Base-by-base conservation (phyloP, 495 filamentous ascomycete species). In the Pyronema omphalodes region DNA sequence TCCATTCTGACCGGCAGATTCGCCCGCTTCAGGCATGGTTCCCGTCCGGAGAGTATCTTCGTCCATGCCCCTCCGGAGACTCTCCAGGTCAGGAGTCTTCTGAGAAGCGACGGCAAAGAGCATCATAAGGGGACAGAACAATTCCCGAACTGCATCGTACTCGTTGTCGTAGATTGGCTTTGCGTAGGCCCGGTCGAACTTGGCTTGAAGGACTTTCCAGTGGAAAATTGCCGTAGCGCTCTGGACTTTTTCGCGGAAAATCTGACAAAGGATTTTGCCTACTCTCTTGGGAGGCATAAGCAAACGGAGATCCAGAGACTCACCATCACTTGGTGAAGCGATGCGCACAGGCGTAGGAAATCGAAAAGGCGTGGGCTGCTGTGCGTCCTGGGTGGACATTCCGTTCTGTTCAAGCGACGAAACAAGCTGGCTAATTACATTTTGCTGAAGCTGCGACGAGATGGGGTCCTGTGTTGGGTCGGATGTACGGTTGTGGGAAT, bases 61-160 rank as follows among this genome's bases (percentile, higher is more conserved):
- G 7, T n/a, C 44, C 51, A 33, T 53, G 40, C 58, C 56, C 52
- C 36, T 64, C 63, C 11, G 53, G 34, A 54, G 54, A 23, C 44
- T 39, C 51, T 56, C 55, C 14, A 58, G 18, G 15, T 57, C 61
- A 17, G 65, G 59, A 7, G 60, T 53, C 46, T 65, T 56, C 39
- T 66, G 63, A 39, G 56, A 57, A 19, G 59, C 59, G 19, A 66
- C 56, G 9, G 63, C 63, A 18, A 65, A 37, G 9, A 66, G 12
- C 62, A 66, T 61, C 11, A 51, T 43, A 23, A 66, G 23, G 4
- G 65, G 54, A 55, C 63, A 66, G 51, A 66, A 66, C 33, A 65
- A 56, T 43, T 54, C 46, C 43, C 59, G 62, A 18, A 66, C 63
- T 8, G 56, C 50, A 7, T 61, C 62, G 12, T 23, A 29, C 44